These are phyloP conservation scores for Wickerhamiella alocasiicola DNA, from an alignment of 805 yeast species.

Conservation along the genomic window DNA sequence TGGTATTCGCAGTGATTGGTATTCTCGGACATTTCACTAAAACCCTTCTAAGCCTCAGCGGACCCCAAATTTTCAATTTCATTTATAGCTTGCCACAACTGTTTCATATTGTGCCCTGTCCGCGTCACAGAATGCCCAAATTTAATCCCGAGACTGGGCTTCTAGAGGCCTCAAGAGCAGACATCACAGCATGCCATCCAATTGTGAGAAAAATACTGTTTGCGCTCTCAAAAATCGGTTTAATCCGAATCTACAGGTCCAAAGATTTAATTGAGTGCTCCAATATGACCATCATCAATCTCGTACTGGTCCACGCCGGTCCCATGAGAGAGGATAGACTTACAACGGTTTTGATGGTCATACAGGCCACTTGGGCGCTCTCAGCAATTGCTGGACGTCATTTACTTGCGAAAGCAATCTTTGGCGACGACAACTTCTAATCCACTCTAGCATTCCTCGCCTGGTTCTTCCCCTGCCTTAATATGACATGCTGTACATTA, in stretches of 20 bases:
- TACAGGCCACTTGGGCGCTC: constrained; percentile 60
- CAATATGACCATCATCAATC: constrained; percentile 79
- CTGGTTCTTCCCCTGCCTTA: too few relatives aligned
- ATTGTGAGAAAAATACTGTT: constrained; percentile 28
- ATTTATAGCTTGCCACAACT: constrained; percentile 86
- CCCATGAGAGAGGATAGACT: constrained; percentile 77
- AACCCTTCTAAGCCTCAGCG: constrained; percentile 70
- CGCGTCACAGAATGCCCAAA: constrained; percentile 84
- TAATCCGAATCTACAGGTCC: constrained; percentile 36
- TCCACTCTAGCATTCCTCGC: too few relatives aligned
- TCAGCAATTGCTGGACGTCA: constrained; percentile 62
- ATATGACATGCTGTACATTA: too few relatives aligned
- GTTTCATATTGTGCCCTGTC: constrained; percentile 79
- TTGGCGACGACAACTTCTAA: constrained; percentile 67
- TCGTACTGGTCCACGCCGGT: constrained; percentile 74
- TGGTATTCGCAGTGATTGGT: constrained; percentile 97
- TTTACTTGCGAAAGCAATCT: constrained; percentile 69
- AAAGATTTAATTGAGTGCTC: constrained; percentile 37
- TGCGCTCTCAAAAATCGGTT: constrained; percentile 35
- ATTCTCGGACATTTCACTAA: constrained; percentile 93
- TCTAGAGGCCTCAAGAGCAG: constrained; percentile 53
- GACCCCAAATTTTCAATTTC: constrained; percentile 87
- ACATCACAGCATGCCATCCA: constrained; percentile 21
- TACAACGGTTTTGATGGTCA: constrained; percentile 43
- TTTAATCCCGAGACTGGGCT: constrained; percentile 56